Conservation (phyloP, 768 basidiomycete species). For the Pleurotus salmoneostramineus region DNA sequence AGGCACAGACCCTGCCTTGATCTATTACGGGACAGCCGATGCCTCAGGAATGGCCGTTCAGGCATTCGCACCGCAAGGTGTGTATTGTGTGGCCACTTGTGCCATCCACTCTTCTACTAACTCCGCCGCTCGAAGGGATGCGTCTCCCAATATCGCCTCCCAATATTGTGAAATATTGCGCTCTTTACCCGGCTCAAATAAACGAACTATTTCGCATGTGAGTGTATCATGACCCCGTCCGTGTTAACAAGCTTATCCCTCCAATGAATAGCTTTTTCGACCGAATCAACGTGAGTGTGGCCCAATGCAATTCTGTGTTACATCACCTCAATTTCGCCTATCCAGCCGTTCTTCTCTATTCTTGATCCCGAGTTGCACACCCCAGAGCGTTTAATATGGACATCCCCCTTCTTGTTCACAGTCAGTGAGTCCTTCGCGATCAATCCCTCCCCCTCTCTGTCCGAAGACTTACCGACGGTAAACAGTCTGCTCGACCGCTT, state of each 20-base stretch:
- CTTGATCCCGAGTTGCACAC: slow-evolving; percentile 56
- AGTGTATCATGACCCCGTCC: slow-evolving; percentile 13
- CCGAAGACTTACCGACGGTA: not conserved
- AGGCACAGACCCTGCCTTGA: not conserved
- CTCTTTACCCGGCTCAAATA: slow-evolving; percentile 48
- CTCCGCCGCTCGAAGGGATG: slow-evolving; percentile 8
- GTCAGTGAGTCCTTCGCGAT: slow-evolving; percentile 38
- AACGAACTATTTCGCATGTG: slow-evolving; percentile 49
- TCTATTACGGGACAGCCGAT: not conserved
- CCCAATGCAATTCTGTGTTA: slow-evolving; percentile 9
- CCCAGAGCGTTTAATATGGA: slow-evolving; percentile 47
- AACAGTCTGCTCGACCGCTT: slow-evolving; percentile 65
- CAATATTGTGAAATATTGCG: slow-evolving; percentile 43
- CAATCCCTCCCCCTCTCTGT: not conserved
- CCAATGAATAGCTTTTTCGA: slow-evolving; percentile 40
- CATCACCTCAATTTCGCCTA: slow-evolving; percentile 17
- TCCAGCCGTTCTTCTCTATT: slow-evolving; percentile 53
- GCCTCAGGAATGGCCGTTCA: slow-evolving; percentile 33
- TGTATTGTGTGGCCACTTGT: slow-evolving; percentile 5
- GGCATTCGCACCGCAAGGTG: slow-evolving; percentile 31
- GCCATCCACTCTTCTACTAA: slow-evolving; percentile 7
- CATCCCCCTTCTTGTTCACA: slow-evolving; percentile 57
- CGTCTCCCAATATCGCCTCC: slow-evolving; percentile 27
- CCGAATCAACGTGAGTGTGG: slow-evolving; percentile 43
- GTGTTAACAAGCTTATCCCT: not conserved